phyloP scores from a whole-genome alignment of 352 stramenopile species.

The Phytophthora podocarpi region DNA sequence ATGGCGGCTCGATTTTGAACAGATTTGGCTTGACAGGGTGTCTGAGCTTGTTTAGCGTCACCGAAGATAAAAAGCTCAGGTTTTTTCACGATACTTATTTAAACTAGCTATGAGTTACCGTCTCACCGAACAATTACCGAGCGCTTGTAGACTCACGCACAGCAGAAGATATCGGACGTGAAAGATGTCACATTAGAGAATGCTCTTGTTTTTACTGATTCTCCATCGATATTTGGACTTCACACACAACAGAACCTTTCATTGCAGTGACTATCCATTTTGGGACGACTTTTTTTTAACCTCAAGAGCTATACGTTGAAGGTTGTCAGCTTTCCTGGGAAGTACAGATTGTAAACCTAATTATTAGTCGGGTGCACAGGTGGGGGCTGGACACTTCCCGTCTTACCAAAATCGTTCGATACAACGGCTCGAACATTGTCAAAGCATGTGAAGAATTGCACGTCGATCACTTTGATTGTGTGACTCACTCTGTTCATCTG shows the following conservation, averaged over 20 bases:
- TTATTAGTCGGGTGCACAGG: neutral
- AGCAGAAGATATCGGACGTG: neutral
- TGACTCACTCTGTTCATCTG: conserved; percentile 13
- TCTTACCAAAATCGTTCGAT: conserved; percentile 7
- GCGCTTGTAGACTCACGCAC: conserved; percentile 1
- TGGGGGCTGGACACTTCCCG: conserved; percentile 1
- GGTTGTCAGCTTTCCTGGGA: conserved; percentile 2
- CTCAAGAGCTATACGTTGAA: neutral
- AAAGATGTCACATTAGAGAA: neutral
- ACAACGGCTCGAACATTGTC: conserved; percentile 14
- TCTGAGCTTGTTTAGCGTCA: neutral
- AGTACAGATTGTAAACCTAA: neutral
- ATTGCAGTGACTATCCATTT: conserved; percentile 12
- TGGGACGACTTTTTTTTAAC: neutral
- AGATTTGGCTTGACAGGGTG: neutral
- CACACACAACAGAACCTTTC: conserved; percentile 10
- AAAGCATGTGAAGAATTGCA: conserved; percentile 13
- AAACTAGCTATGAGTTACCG: conserved; percentile 8
- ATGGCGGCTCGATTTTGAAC: neutral
- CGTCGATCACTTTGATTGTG: conserved; percentile 13
- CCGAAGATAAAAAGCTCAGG: conserved; percentile 1
- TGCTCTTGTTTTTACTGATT: conserved; percentile 1
- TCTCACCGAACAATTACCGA: conserved; percentile 15
- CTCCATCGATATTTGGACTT: conserved; percentile 19
- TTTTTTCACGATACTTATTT: conserved; percentile 1